These are phyloP conservation scores for Leccinum imitatum DNA, from an alignment of 768 basidiomycete genomes.

Conservation along the genomic window DNA sequence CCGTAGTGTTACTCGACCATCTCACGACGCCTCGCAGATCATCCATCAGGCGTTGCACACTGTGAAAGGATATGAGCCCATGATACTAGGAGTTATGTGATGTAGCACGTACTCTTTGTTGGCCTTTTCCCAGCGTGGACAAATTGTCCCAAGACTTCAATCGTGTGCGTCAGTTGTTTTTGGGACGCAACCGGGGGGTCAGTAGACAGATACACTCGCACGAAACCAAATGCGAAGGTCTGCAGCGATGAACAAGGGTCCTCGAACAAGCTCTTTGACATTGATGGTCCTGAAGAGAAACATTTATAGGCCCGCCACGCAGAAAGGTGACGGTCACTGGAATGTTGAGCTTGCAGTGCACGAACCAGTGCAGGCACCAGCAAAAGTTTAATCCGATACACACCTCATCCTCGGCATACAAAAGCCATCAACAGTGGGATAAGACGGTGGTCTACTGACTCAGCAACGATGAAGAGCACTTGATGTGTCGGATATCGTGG, in stretches of 20 bases:
- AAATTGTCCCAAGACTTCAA: slow-evolving; percentile 80
- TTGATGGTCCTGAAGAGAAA: slow-evolving; percentile 82
- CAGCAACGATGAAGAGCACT: slow-evolving; percentile 77
- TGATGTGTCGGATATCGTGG: slow-evolving; percentile 84
- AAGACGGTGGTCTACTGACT: slow-evolving; percentile 75
- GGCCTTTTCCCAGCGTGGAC: slow-evolving; percentile 65
- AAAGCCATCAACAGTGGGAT: slow-evolving; percentile 61
- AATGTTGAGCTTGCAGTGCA: too few relatives aligned
- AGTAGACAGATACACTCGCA: slow-evolving; percentile 81
- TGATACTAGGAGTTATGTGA: background rate
- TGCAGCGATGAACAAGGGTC: slow-evolving; percentile 77
- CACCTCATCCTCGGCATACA: too few relatives aligned
- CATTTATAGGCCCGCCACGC: slow-evolving; percentile 60
- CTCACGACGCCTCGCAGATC: slow-evolving; percentile 74
- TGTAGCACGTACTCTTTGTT: slow-evolving; percentile 73
- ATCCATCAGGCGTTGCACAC: slow-evolving; percentile 71
- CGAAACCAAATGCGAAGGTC: slow-evolving; percentile 77
- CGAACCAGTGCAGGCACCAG: too few relatives aligned
- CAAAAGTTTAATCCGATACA: too few relatives aligned
- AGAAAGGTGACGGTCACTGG: too few relatives aligned
- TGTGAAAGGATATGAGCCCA: slow-evolving; percentile 28
- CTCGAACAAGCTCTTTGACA: slow-evolving; percentile 80
- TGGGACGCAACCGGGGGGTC: slow-evolving; percentile 81
- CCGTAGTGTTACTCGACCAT: slow-evolving; percentile 36
- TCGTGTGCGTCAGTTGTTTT: slow-evolving; percentile 71